Percentiles rank a stretch among this genome's conserved stretches.
These are phyloP conservation scores for Citrus hindsii DNA, from an alignment of 345 rosid species.

Conservation along the genomic window DNA sequence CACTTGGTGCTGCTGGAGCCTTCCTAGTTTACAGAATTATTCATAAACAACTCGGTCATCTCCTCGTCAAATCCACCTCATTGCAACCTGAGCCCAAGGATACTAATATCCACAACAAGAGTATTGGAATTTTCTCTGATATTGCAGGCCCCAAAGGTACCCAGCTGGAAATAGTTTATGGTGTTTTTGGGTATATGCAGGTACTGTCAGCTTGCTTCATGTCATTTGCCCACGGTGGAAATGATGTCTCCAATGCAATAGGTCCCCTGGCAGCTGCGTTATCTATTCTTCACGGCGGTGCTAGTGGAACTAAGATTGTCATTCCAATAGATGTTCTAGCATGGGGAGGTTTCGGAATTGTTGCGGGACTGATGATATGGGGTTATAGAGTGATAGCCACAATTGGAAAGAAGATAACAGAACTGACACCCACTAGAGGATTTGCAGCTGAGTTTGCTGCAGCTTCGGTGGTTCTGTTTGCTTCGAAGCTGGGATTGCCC, in stretches of 20 bases:
- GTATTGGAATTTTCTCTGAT: slow-evolving; percentile 77
- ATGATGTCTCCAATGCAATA: slow-evolving; percentile 92
- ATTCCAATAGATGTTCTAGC: slow-evolving; percentile 87
- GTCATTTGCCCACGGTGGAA: slow-evolving; percentile 98
- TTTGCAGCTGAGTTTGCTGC: slow-evolving; percentile 98
- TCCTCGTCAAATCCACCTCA: slow-evolving; percentile 48
- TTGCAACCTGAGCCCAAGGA: slow-evolving; percentile 35
- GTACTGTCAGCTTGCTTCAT: slow-evolving; percentile 96
- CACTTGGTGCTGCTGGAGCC: slow-evolving; percentile 82
- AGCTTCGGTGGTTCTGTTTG: slow-evolving; percentile 85
- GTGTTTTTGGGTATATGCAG: slow-evolving; percentile 94
- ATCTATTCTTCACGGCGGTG: slow-evolving; percentile 76
- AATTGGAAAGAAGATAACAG: slow-evolving; percentile 93
- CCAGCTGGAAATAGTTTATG: slow-evolving; percentile 84
- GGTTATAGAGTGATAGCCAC: slow-evolving; percentile 95
- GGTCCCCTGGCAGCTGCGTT: slow-evolving; percentile 93
- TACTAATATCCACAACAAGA: slow-evolving; percentile 30
- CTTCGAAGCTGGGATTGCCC: slow-evolving; percentile 86
- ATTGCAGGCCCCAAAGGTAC: slow-evolving; percentile 91
- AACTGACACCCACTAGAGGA: slow-evolving; percentile 93
- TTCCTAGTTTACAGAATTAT: slow-evolving; percentile 61
- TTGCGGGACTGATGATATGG: slow-evolving; percentile 87
- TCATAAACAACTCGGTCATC: slow-evolving; percentile 81
- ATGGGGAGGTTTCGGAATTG: slow-evolving; percentile 98
- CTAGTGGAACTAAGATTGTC: slow-evolving; percentile 54